A percentile compares a stretch with the other conserved stretches of the same genome.
These are phyloP conservation scores for Cajanus cajan DNA, from an alignment of 306 rosid species.

Conservation along the genomic window DNA sequence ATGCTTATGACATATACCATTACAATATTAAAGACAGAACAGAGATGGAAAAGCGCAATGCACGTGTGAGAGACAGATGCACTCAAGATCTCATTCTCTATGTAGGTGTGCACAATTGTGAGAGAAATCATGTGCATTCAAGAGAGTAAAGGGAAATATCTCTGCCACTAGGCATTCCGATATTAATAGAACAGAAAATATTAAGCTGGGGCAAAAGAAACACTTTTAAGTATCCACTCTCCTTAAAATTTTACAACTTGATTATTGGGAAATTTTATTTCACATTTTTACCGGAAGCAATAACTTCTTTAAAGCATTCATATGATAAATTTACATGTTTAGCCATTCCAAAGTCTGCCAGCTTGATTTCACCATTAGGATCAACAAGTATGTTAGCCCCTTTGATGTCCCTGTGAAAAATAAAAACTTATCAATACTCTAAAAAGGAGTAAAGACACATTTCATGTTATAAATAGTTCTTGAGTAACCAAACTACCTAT, in stretches of 20 bases:
- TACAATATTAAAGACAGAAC: not conserved
- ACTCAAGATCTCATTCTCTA: not conserved
- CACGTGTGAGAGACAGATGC: not conserved
- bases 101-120: not conserved
- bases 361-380: conserved; percentile 93
- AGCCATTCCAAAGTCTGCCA: conserved; percentile 99
- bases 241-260: conserved; percentile 7
- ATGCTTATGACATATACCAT: not conserved
- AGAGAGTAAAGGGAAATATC: not conserved
- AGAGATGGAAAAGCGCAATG: not conserved
- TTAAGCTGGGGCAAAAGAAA: conserved; percentile 22
- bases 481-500: conserved; percentile 54
- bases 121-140: not conserved
- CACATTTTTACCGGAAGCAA: not conserved
- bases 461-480: not conserved
- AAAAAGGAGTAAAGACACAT: not conserved
- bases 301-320: conserved; percentile 27
- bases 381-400: conserved; percentile 97
- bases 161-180: conserved; percentile 21
- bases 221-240: conserved; percentile 14
- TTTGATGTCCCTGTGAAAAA: conserved; percentile 85
- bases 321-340: conserved; percentile 60
- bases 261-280: not conserved
- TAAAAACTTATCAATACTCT: conserved; percentile 7
- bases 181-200: not conserved